Base-by-base conservation (phyloP, 768 basidiomycete species). In the Collybia sp. region DNA sequence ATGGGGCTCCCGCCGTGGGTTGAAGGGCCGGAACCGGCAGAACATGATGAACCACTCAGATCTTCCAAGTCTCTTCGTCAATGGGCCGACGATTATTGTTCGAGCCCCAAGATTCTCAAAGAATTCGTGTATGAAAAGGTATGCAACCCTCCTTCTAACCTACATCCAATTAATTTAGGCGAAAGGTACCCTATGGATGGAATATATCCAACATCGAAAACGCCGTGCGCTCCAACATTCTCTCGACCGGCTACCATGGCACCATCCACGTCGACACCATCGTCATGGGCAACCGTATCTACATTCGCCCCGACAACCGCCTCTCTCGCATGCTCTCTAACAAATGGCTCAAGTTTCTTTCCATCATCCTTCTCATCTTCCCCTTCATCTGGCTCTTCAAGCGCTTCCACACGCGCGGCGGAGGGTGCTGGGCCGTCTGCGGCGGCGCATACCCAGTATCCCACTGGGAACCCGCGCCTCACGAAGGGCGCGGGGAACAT, bases 81-180 rank as follows among this genome's bases (percentile, higher is more conserved):
- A 48, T 93, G 90, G 90, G 88, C 88, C 6, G 87, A 91, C 53
- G 82, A 85, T 46, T 92, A 89, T 55, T 90, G 88, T 47, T 71
- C 75, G 18, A 85, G 83, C 55, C 68, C 61, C 6, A 90, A 84
- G 54, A 61, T 73, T 12, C 67, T 92, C 50, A 92, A 91, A 60
- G 88, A 91, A 63, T 89, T 93, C 57, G 71, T 76, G 5, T 86
- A 89, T 50, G 67, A 73, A 17, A 88, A 88, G 69, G 83, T 83
- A 48, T 48, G 43, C 11, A 30, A 12, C 20, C 35, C 44, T 35
- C 30, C 32, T 43, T 46, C 20, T 19, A 32, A 12, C 16, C 25
- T 42, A 15, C 36, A 45, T 18, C 17, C 32, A 18, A 33, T 46
- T 20, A 50, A 44, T 18, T 36, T 17, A 15, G 30, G 6, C 13